phyloP scores from a whole-genome alignment of 1,284 basidiomycete species.

The Malassezia cuniculi region DNA sequence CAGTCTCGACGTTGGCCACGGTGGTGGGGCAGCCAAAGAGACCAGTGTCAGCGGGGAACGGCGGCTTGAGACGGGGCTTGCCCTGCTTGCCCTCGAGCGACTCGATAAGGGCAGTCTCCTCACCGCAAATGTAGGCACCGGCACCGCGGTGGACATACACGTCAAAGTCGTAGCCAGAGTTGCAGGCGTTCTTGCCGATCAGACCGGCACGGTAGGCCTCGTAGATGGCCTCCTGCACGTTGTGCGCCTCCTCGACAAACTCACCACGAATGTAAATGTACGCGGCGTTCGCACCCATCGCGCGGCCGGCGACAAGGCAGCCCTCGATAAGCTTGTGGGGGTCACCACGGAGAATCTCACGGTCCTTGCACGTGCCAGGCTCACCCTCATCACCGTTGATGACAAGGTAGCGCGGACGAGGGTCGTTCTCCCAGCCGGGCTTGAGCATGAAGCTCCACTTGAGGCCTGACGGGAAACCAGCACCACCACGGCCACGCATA shows the following conservation, averaged over 20 bases:
- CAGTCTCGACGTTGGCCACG: conserved; percentile 96
- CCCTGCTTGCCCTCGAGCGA: conserved; percentile 93
- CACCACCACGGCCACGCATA: conserved; percentile 86
- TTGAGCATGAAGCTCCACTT: conserved; percentile 99
- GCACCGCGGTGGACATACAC: conserved; percentile 94
- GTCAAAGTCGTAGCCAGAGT: conserved; percentile 83
- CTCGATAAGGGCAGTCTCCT: conserved; percentile 96
- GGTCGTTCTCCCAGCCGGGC: conserved; percentile 91
- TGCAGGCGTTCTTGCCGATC: conserved; percentile 82
- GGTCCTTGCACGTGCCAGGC: conserved; percentile 97
- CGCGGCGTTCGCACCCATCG: conserved; percentile 91
- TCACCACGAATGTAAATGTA: conserved; percentile 99
- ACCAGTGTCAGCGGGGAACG: conserved; percentile 95
- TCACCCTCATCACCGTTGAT: conserved; percentile 98
- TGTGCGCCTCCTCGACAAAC: conserved; percentile 86
- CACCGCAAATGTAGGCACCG: conserved; percentile 95
- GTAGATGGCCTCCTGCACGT: conserved; percentile 84
- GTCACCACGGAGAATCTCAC: conserved; percentile 92
- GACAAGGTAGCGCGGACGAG: conserved; percentile 82
- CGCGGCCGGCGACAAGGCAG: conserved; percentile 90
- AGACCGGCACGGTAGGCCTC: conserved; percentile 88
- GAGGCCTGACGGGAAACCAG: conserved; percentile 89
- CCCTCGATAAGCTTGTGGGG: conserved; percentile 97
- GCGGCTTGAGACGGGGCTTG: conserved; percentile 95
- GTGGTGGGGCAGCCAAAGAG: conserved; percentile 93